Base-by-base conservation (phyloP, 2,329 filamentous ascomycete genomes). In the Aspergillus amoenus region DNA sequence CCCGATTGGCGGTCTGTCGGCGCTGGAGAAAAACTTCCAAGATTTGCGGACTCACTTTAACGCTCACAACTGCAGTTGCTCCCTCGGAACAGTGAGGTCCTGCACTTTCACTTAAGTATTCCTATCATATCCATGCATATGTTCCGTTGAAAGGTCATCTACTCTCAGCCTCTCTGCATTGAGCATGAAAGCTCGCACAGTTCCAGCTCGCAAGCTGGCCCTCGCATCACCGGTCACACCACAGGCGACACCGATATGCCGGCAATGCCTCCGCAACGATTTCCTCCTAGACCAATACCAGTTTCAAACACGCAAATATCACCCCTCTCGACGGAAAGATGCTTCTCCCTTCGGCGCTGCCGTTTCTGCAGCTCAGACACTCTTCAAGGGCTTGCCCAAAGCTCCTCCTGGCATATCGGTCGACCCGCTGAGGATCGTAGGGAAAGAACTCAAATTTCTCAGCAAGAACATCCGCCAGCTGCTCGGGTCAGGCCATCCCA, bases 361-460 rank as follows among this genome's bases (percentile, higher is more conserved):
- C 3, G 75, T 78, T 37, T 80, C 81, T 45, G 82, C 82, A 40
- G 84, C 84, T 43, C 84, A 79, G 65, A 75, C 72, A 43, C 68
- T 78, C 52, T 73, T 79, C 64, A 77, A 79, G 60, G 72, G 76
- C 39, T 66, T 78, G 39, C 76, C 69, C 32, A 74, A 71, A 61
- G 66, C 68, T 46, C 70, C 74, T 40, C 63, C 73, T 13, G 83
- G 84, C 57, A 85, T 96, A 78, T 84, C 87, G 60, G 85, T 96
- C 68, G 93, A 97, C 73, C 93, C 93, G 34, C 83, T 97, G 69
- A 86, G 90, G 61, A 89, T 91, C 34, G 93, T 97, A 34, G 93
- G 91, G 61, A 95, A 96, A 78, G 93, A 97, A 81, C 91, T 99
- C 87, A 94, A 96, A 76, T 95, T 93, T 68, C 79, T 97, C 69